Evolutionary conservation across 1,284 basidiomycete genomes (phyloP).

Genomic region (Crepidotus sp.): DNA sequence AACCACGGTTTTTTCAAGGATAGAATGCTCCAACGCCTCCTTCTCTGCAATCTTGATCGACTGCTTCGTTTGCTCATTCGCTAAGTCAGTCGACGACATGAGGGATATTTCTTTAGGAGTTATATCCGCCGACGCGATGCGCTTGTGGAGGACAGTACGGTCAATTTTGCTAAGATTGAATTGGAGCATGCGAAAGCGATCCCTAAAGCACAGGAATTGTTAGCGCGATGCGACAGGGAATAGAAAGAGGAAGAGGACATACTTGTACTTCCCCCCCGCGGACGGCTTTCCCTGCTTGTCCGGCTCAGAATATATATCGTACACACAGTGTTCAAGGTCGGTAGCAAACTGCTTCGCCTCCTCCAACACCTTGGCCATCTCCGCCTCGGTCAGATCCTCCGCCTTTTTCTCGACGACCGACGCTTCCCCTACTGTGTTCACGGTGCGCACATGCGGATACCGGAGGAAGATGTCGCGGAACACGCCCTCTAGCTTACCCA

Average conservation of each 20-base stretch:
- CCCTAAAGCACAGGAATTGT: conserved; percentile 34
- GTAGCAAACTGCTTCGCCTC: conserved; percentile 52
- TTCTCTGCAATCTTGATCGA: conserved; percentile 73
- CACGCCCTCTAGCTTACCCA: conserved; percentile 61
- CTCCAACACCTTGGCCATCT: conserved; percentile 43
- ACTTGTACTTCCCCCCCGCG: conserved; percentile 77
- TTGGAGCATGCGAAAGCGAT: conserved; percentile 74
- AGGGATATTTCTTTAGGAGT: conserved; percentile 62
- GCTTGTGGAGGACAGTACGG: conserved; percentile 63
- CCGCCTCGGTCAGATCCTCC: conserved; percentile 48
- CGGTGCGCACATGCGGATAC: conserved; percentile 43
- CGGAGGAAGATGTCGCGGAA: conserved; percentile 59
- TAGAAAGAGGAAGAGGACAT: conserved; percentile 25
- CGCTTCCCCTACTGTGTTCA: conserved; percentile 19
- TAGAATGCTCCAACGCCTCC: conserved; percentile 74
- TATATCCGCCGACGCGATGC: conserved; percentile 60
- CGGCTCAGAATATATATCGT: conserved; percentile 62
- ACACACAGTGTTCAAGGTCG: conserved; percentile 63
- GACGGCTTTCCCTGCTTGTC: conserved; percentile 63
- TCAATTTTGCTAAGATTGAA: conserved; percentile 75
- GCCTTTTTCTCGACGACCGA: conserved; percentile 28
- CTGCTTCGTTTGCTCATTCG: conserved; percentile 73
- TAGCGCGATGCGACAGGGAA: conserved; percentile 8
- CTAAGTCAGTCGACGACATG: conserved; percentile 80
- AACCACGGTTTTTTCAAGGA: conserved; percentile 54